These are phyloP conservation scores for Candida adriatica DNA, from an alignment of 805 yeast genomes.

Conservation along the genomic window DNA sequence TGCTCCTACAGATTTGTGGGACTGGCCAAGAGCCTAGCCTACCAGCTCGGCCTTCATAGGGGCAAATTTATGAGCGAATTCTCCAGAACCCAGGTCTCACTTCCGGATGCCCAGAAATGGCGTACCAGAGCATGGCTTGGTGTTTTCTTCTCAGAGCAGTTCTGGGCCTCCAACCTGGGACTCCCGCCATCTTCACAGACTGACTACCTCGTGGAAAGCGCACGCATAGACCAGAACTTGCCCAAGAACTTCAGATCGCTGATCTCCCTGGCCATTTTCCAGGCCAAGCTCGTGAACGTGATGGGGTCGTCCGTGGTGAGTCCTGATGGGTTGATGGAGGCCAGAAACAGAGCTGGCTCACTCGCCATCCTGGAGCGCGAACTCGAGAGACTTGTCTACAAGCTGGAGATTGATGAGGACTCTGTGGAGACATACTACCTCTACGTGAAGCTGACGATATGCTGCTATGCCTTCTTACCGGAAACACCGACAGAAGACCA, in stretches of 20 bases:
- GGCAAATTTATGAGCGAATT: constrained; percentile 90
- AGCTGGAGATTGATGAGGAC: constrained; percentile 57
- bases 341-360: constrained; percentile 74
- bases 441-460: constrained; percentile 73
- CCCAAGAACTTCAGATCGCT: constrained; percentile 70
- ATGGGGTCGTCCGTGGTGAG: constrained; percentile 83
- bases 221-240: constrained; percentile 53
- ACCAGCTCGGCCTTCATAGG: constrained; percentile 84
- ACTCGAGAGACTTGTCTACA: constrained; percentile 61
- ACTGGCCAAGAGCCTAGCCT: constrained; percentile 74
- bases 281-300: constrained; percentile 72
- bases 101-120: constrained; percentile 92
- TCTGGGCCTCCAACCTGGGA: constrained; percentile 85
- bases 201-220: constrained; percentile 75
- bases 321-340: constrained; percentile 86
- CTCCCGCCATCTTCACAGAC: constrained; percentile 82
- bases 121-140: constrained; percentile 90
- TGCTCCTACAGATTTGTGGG: constrained; percentile 86
- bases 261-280: constrained; percentile 71
- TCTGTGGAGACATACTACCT: constrained; percentile 72
- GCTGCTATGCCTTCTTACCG: constrained; percentile 87
- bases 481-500: constrained; percentile 85
- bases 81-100: constrained; percentile 78
- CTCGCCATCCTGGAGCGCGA: constrained; percentile 74
- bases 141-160: constrained; percentile 80